Base-by-base conservation (phyloP, 2,329 filamentous ascomycete genomes). In the Lachnellula occidentalis region DNA sequence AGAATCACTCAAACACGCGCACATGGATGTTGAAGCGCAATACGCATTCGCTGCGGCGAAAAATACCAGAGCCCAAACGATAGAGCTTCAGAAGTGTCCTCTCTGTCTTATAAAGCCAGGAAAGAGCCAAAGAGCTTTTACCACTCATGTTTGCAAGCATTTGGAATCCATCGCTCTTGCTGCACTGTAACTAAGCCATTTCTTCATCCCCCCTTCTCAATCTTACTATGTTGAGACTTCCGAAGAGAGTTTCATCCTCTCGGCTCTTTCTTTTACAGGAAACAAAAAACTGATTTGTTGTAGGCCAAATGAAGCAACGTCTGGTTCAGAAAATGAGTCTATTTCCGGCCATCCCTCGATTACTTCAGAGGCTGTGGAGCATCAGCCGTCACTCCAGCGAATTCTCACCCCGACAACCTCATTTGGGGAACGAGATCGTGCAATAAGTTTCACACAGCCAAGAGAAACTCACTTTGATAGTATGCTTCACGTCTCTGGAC, bases 131-230 rank as follows among this genome's bases (percentile, higher is more conserved):
- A 45, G 50, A 17, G 45, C 52, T 34, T 56, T 53, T 19, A 51
- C 41, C 15, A 53, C 50, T 14, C 50, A 56, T 50, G 54, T 56
- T n/a, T 34, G 46, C 15, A 56, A 56, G 34, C 54, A 56, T 47
- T 49, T 56, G 39, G 54, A 56, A 36, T 34, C 45, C n/a, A 50
- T 56, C 21, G 50, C 54, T 36, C 45, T 56, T 8, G 54, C 46
- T 17, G 43, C 46, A 31, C 45, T 53, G 27, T 12, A 4, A 31
- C 3, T 9, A 31, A 31, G 27, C 9, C 27, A 8, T 31, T 31
- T 31, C 9, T 31, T 31, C 27, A 31, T 11, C 9, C 27, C 27
- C 5, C 27, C 27, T 31, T 9, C 27, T 31, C 27, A 3, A 31
- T 31, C 9, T 31, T 2, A 31, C 27, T 31, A 9, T 31, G 27